Evolutionary conservation across 139 green algal genomes (phyloP).

Genomic region (Marvania coccoides): DNA sequence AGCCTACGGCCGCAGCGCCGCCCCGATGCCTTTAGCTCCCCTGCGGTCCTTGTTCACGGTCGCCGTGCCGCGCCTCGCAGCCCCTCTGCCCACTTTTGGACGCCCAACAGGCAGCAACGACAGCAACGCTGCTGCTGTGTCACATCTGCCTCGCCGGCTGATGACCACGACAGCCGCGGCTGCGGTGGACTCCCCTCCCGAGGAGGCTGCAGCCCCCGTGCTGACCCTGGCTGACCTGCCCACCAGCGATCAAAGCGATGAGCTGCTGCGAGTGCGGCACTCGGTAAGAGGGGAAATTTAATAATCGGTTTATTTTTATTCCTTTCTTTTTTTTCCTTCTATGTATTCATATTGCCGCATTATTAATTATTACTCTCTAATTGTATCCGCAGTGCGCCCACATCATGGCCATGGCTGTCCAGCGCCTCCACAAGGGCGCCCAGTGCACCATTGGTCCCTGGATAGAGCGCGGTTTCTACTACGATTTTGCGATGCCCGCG

Average conservation of each 20-base stretch:
- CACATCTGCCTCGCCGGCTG: background rate
- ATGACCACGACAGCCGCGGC: background rate
- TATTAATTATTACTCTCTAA: background rate
- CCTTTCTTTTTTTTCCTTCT: background rate
- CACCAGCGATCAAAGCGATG: conserved; percentile 65
- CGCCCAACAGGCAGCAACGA: background rate
- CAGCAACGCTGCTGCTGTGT: background rate
- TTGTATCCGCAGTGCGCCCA: conserved; percentile 73
- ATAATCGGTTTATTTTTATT: background rate
- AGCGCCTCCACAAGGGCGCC: conserved; percentile 79
- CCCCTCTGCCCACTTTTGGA: background rate
- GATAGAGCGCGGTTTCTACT: conserved; percentile 98
- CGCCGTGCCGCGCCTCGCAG: background rate
- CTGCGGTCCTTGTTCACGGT: background rate
- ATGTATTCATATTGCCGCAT: background rate
- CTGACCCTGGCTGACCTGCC: conserved; percentile 35
- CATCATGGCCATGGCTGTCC: conserved; percentile 97
- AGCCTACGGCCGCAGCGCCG: no score
- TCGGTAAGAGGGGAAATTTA: conserved; percentile 48
- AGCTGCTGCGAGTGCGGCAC: conserved; percentile 79
- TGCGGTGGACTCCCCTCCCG: background rate
- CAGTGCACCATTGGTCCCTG: conserved; percentile 93
- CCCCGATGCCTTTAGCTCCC: no score
- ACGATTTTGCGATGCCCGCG: conserved; percentile 88
- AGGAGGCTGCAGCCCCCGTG: background rate